A percentile compares a stretch with the other conserved stretches of the same genome.
Evolutionary conservation across 352 stramenopile species (phyloP).

Genomic region (Lagenidium sp.): DNA sequence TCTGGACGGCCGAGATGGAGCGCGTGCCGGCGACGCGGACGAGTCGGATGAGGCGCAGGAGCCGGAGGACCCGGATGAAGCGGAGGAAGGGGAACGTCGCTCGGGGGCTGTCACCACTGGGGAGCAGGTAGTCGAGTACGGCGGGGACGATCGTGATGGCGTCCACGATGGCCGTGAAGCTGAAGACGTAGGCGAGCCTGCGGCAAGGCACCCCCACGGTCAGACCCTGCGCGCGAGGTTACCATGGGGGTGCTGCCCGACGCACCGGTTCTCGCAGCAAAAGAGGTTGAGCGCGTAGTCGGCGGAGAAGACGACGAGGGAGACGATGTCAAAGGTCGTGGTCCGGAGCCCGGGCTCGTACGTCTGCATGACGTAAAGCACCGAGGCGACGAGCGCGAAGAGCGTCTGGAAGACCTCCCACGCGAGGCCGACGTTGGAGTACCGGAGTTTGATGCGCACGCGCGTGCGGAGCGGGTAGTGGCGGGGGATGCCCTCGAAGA

Average conservation of each 20-base stretch:
- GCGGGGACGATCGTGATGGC: constrained; percentile 47
- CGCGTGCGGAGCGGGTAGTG: constrained; percentile 37
- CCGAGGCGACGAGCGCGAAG: constrained; percentile 39
- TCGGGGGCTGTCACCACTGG: background rate
- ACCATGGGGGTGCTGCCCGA: too few species aligned
- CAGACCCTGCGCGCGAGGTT: too few species aligned
- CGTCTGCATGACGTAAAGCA: constrained; percentile 40
- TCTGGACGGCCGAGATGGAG: constrained; percentile 48
- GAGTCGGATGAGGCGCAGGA: constrained; percentile 43
- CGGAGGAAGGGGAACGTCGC: constrained; percentile 44
- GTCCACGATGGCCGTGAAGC: constrained; percentile 52
- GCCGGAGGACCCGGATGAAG: constrained; percentile 47
- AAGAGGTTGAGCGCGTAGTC: constrained; percentile 62
- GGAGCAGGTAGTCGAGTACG: constrained; percentile 24
- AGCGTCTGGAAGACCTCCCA: constrained; percentile 58
- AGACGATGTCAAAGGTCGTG: constrained; percentile 22
- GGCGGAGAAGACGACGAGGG: constrained; percentile 33
- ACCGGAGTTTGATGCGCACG: constrained; percentile 55
- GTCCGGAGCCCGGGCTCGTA: constrained; percentile 20
- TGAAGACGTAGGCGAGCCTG: constrained; percentile 25
- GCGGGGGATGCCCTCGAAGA: constrained; percentile 41
- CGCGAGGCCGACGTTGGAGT: constrained; percentile 27
- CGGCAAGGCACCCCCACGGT: background rate
- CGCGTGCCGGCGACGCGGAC: constrained; percentile 31
- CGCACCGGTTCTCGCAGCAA: constrained; percentile 43